Evolutionary conservation across 1,284 basidiomycete species (phyloP).

Genomic region (Jaminaea rosea): DNA sequence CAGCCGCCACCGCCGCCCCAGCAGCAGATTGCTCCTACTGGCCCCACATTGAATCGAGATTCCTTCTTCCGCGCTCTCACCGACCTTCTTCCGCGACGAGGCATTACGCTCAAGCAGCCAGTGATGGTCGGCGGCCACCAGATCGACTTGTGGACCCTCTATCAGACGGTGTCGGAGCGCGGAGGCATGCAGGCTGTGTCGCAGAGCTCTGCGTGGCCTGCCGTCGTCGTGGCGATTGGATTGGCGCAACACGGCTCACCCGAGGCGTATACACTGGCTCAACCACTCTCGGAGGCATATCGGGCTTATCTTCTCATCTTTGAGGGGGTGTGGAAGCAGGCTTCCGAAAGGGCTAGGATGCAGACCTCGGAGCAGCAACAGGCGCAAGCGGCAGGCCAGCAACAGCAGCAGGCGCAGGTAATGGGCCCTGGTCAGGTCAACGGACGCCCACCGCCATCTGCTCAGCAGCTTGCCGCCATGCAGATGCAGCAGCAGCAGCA

Average conservation of each 20-base stretch:
- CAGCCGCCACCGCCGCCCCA: constrained; percentile 8
- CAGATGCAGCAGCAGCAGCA: constrained; percentile 12
- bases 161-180: constrained; percentile 33
- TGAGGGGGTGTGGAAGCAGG: constrained; percentile 31
- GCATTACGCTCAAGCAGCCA: constrained; percentile 25
- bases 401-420: constrained; percentile 1
- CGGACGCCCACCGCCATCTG: constrained; percentile 26
- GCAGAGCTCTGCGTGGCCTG: constrained; percentile 32
- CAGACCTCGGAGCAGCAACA: neutral
- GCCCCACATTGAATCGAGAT: constrained; percentile 25
- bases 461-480: constrained; percentile 21
- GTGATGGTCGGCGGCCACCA: constrained; percentile 29
- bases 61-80: constrained; percentile 39
- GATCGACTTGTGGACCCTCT: constrained; percentile 37
- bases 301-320: constrained; percentile 33
- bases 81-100: constrained; percentile 36
- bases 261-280: constrained; percentile 22
- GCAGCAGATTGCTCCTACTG: neutral
- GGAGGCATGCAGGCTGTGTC: constrained; percentile 38
- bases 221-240: constrained; percentile 32
- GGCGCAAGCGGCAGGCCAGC: neutral
- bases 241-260: constrained; percentile 26
- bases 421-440: neutral
- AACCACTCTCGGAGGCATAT: constrained; percentile 29
- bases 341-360: too few relatives aligned